A percentile compares a stretch with the other conserved stretches of the same genome.
These are phyloP conservation scores for Amanita rubescens DNA, from an alignment of 768 basidiomycete species.

Conservation along the genomic window DNA sequence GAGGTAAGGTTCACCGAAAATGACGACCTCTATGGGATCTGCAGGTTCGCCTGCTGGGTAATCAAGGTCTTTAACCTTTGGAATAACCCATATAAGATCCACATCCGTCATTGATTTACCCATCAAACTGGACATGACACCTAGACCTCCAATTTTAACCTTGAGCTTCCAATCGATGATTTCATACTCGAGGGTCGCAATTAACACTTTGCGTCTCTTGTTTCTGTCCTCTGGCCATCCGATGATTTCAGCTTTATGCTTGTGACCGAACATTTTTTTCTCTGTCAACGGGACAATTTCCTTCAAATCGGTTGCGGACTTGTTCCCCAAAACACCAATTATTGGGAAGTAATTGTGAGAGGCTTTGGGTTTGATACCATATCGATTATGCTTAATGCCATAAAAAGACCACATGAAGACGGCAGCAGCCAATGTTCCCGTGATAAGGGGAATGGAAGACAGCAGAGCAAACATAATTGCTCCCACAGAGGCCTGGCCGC, in stretches of 20 bases:
- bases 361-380: constrained; percentile 70
- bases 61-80: constrained; percentile 91
- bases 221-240: constrained; percentile 96
- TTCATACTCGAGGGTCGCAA: constrained; percentile 91
- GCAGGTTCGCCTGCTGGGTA: constrained; percentile 89
- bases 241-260: constrained; percentile 64
- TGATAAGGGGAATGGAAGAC: constrained; percentile 75
- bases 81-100: constrained; percentile 88
- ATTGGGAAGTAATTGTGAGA: constrained; percentile 85
- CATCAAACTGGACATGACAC: constrained; percentile 97
- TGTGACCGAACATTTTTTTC: constrained; percentile 59
- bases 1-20: constrained; percentile 92
- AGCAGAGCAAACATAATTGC: constrained; percentile 86
- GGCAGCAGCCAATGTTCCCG: constrained; percentile 72
- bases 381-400: constrained; percentile 90
- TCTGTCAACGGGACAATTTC: constrained; percentile 57
- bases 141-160: constrained; percentile 95
- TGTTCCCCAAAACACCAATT: constrained; percentile 55
- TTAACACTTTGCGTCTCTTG: constrained; percentile 87
- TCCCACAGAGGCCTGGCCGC: constrained; percentile 73
- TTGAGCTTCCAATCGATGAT: constrained; percentile 97
- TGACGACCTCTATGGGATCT: constrained; percentile 93
- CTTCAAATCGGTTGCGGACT: constrained; percentile 66
- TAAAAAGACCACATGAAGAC: constrained; percentile 97
- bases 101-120: constrained; percentile 98